Conservation (phyloP, 2,329 filamentous ascomycete species). For the Akanthomyces lecanii region DNA sequence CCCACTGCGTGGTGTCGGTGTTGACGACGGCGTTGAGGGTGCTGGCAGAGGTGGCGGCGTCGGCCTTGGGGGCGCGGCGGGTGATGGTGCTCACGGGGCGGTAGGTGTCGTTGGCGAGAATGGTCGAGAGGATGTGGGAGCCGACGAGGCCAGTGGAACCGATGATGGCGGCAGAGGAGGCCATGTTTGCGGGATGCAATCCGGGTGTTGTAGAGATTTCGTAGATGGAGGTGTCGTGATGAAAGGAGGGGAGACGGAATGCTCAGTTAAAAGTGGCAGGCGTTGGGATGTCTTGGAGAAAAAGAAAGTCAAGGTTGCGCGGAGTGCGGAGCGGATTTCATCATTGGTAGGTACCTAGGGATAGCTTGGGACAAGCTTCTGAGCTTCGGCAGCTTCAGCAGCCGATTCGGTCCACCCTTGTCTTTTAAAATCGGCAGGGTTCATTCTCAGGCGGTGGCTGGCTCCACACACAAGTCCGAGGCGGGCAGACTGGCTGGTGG, state of each 20-base stretch:
- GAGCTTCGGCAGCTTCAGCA: conserved; percentile 6
- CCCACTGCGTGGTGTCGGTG: conserved; percentile 66
- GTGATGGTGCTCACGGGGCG: conserved; percentile 59
- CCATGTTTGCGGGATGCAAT: conserved; percentile 22
- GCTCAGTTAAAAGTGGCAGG: not conserved
- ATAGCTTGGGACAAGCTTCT: not conserved
- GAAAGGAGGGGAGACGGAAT: not conserved
- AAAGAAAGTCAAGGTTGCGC: not conserved
- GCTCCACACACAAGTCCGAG: not conserved
- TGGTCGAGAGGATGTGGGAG: conserved; percentile 65
- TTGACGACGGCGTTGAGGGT: conserved; percentile 62
- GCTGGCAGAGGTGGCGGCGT: conserved; percentile 34
- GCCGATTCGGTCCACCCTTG: not conserved
- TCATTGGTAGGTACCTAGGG: conserved; percentile 3
- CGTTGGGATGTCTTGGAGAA: not conserved
- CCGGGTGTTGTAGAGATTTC: not conserved
- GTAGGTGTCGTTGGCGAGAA: conserved; percentile 52
- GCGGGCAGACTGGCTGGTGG: not conserved
- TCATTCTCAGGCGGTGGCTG: not conserved
- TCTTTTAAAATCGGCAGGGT: not conserved
- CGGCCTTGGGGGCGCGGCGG: conserved; percentile 56
- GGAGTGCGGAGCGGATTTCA: conserved; percentile 15
- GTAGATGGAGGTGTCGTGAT: not conserved
- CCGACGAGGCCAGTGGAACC: conserved; percentile 68
- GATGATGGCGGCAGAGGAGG: conserved; percentile 48